Evolutionary conservation across 2,329 filamentous ascomycete genomes (phyloP).

Genomic region (Ophiognomonia clavigignenti-juglandacearum): DNA sequence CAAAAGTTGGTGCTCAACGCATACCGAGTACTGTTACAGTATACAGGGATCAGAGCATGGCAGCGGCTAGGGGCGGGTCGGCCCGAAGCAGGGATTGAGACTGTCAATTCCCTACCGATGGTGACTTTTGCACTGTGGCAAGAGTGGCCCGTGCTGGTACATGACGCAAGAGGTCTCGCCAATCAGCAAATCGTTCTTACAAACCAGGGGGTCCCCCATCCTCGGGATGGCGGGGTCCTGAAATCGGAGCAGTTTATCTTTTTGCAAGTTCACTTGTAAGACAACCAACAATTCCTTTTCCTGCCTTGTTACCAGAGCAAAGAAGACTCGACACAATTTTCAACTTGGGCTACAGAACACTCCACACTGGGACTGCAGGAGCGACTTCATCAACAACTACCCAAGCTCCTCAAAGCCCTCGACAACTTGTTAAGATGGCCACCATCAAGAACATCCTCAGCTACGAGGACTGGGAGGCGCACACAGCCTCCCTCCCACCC

Average conservation of each 20-base stretch:
- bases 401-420: background rate
- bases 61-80: too few species aligned
- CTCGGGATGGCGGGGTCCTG: slow-evolving; percentile 18
- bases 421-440: slow-evolving; percentile 50
- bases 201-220: background rate
- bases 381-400: background rate
- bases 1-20: too few species aligned
- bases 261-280: background rate
- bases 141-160: too few species aligned
- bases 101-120: too few species aligned
- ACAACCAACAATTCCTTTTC: background rate
- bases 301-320: too few species aligned
- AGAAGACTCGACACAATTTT: too few species aligned
- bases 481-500: slow-evolving; percentile 60
- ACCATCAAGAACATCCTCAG: slow-evolving; percentile 72
- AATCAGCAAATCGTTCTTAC: slow-evolving; percentile 20
- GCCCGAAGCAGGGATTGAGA: too few species aligned
- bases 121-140: too few species aligned
- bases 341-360: too few species aligned
- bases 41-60: too few species aligned
- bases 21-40: too few species aligned
- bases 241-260: background rate
- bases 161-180: slow-evolving; percentile 19
- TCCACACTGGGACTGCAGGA: background rate
- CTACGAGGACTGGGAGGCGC: slow-evolving; percentile 66